Conservation (phyloP, 2,329 filamentous ascomycete genomes). For the Leptographium flavum region DNA sequence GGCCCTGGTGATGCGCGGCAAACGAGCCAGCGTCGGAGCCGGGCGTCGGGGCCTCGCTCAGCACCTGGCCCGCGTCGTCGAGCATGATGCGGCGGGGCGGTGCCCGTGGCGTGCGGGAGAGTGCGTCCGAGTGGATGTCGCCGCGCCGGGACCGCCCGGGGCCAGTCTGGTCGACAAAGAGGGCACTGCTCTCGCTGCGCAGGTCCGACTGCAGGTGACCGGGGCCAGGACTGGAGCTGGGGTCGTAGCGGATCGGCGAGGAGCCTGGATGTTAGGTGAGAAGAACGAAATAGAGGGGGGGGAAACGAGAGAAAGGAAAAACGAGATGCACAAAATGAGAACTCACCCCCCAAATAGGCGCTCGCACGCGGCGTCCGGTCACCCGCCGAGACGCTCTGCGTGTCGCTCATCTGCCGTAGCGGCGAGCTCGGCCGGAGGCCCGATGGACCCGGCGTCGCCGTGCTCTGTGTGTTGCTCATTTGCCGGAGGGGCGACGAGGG, state of each 20-base stretch:
- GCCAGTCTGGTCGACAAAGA: slow-evolving; percentile 62
- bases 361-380: slow-evolving; percentile 60
- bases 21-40: slow-evolving; percentile 48
- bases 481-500: slow-evolving; percentile 40
- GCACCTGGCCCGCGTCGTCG: slow-evolving; percentile 42
- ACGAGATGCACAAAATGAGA: too few species aligned
- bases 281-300: neutral
- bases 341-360: slow-evolving; percentile 48
- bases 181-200: slow-evolving; percentile 68
- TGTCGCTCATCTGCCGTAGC: slow-evolving; percentile 42
- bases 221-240: slow-evolving; percentile 75
- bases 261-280: slow-evolving; percentile 62
- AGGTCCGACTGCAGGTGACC: slow-evolving; percentile 51
- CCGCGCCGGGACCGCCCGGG: slow-evolving; percentile 54
- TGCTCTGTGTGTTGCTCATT: slow-evolving; percentile 43
- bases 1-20: slow-evolving; percentile 41
- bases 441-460: slow-evolving; percentile 11
- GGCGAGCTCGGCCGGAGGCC: slow-evolving; percentile 41
- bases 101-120: slow-evolving; percentile 37
- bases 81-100: slow-evolving; percentile 39
- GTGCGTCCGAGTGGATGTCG: slow-evolving; percentile 73
- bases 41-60: slow-evolving; percentile 30
- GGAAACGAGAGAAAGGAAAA: neutral
- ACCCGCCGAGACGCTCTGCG: slow-evolving; percentile 36
- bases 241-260: slow-evolving; percentile 80